phyloP scores from a whole-genome alignment of 1,284 basidiomycete genomes.

The Neotropicomus parvogracilis region DNA sequence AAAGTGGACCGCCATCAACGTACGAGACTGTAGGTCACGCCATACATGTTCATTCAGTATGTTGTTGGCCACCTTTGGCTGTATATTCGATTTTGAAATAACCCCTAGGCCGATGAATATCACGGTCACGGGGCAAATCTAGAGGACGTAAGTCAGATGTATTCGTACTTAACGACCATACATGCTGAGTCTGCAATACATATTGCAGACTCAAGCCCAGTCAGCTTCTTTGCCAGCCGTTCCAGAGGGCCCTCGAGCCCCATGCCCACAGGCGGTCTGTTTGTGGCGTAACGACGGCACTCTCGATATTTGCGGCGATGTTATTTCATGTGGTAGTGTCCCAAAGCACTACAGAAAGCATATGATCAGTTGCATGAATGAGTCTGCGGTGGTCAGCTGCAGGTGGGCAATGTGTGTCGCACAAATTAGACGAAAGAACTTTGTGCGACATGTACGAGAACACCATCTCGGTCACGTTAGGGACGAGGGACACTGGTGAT shows the following conservation, averaged over 20 bases:
- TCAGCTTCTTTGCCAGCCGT: no score
- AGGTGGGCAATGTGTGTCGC: not conserved
- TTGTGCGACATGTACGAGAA: not conserved
- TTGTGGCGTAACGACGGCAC: not conserved
- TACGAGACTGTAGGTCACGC: not conserved
- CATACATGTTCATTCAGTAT: not conserved
- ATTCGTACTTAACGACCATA: not conserved
- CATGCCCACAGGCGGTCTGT: not conserved
- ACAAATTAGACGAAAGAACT: not conserved
- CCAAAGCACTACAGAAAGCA: not conserved
- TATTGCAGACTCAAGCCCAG: no score
- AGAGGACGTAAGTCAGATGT: not conserved
- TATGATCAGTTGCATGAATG: not conserved
- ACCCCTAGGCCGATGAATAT: not conserved
- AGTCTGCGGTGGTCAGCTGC: not conserved
- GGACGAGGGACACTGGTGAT: not conserved
- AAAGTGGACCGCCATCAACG: not conserved
- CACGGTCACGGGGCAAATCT: not conserved
- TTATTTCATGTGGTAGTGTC: not conserved
- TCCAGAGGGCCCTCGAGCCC: not conserved
- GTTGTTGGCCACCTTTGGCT: not conserved
- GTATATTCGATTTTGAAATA: not conserved
- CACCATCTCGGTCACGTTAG: not conserved
- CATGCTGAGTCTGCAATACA: not conserved
- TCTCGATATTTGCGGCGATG: not conserved